Percentiles rank a stretch among this genome's conserved stretches.
Conservation (phyloP, 2,329 filamentous ascomycete species). For the Zymoseptoria tritici region DNA sequence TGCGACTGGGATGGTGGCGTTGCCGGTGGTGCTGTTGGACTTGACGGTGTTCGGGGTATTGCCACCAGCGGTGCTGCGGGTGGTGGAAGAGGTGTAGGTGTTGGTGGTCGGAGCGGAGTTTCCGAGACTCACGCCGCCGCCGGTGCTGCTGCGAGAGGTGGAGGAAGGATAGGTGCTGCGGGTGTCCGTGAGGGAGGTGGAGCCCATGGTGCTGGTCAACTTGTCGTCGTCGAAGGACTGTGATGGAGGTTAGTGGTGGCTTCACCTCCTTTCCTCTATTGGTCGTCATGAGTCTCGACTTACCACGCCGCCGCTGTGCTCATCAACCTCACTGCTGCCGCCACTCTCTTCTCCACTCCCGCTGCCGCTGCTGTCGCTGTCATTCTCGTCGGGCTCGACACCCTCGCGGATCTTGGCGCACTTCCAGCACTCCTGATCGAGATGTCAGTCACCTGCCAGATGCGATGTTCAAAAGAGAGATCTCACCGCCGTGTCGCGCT, state of each 20-base stretch:
- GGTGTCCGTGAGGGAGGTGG: background rate
- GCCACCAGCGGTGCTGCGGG: background rate
- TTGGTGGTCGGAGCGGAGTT: background rate
- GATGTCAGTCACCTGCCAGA: background rate
- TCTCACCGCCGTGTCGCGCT: conserved; percentile 19
- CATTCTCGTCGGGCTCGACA: conserved; percentile 13
- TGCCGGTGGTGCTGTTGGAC: background rate
- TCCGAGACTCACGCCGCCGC: conserved; percentile 8
- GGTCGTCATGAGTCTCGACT: conserved; percentile 1
- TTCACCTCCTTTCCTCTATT: background rate
- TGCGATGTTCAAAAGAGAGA: background rate
- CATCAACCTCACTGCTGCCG: conserved; percentile 1
- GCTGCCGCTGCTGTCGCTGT: conserved; percentile 6
- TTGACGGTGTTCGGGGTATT: background rate
- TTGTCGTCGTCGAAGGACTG: background rate
- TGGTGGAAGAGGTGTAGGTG: background rate
- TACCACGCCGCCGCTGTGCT: conserved; percentile 2
- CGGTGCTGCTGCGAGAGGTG: conserved; percentile 1
- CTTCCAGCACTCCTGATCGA: conserved; percentile 15
- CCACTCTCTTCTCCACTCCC: conserved; percentile 1
- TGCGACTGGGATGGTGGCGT: background rate
- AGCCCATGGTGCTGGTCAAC: background rate
- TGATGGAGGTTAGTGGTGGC: background rate
- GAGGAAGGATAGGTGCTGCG: conserved; percentile 9
- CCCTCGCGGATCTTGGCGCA: conserved; percentile 15